Evolutionary conservation across 345 rosid genomes (phyloP), one percentile per base, ranked within the genome.

Genomic region (Populus tremula): DNA sequence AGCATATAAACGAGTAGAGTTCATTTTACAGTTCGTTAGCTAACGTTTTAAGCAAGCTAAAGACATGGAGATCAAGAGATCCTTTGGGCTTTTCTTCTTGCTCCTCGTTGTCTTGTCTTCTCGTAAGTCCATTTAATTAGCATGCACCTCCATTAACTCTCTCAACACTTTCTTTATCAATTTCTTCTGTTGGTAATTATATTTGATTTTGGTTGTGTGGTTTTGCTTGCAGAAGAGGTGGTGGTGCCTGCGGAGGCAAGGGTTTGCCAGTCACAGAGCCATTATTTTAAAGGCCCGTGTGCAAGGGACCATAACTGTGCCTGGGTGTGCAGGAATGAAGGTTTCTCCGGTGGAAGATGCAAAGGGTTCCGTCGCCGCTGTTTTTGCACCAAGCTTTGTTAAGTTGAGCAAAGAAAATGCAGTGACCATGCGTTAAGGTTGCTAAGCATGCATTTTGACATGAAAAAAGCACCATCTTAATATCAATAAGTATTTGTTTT

Each of bases 311-410:
- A 77, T 79, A 82, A 82, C 84, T 86, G 87, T 67, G 87, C 84
- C 67, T 6, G 66, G 64, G 81, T 86, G 36, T 86, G 89, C 64
- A 78, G 85, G 50, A 76, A 78, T 54, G 85, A 84, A 74, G 84
- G 81, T 33, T 86, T 86, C 73, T 69, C 85, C 16, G 87, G 87
- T 4, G 89, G 89, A 72, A 25, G 29, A 1, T 84, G 89, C 84
- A 77, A 67, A 31, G 87, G 85, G 13, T 65, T 82, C 81, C 87
- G 84, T 31, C 82, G 73, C 69, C 84, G 84, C 66, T 84, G 89
- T 77, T 82, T 84, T 69, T 86, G 89, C 79, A 78, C 89, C 45
- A 80, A 53, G 79, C 79, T 54, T 65, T 84, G 89, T 50, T 86
- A 59, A 71, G 50, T 4, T 47, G 4, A 47, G 18, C 1, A 14